These are phyloP conservation scores for Kurtzmaniella quercitrusa DNA, from an alignment of 1,139 yeast species.

Conservation along the genomic window DNA sequence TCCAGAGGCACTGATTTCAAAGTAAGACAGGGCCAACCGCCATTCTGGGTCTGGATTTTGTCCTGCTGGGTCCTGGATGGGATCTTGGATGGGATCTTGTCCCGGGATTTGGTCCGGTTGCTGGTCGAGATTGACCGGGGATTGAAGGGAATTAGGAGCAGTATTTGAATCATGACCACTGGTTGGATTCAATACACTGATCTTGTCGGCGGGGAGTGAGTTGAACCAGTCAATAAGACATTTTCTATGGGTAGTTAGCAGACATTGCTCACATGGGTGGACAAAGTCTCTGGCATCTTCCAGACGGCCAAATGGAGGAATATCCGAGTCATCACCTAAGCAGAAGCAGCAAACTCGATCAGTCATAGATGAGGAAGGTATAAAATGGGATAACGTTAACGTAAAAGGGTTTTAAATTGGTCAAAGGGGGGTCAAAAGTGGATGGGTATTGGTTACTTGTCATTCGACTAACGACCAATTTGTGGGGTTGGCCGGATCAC, in stretches of 20 bases:
- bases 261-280: constrained; percentile 40
- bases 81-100: background rate
- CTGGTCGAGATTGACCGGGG: too few relatives aligned
- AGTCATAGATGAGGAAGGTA: background rate
- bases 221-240: constrained; percentile 45
- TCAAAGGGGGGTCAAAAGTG: too few relatives aligned
- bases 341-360: constrained; percentile 34
- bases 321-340: constrained; percentile 35
- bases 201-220: constrained; percentile 29
- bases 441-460: too few relatives aligned
- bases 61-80: background rate
- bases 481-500: background rate
- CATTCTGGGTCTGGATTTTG: background rate
- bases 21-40: background rate
- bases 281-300: constrained; percentile 37
- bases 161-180: background rate
- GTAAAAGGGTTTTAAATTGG: too few relatives aligned
- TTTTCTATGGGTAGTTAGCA: constrained; percentile 34
- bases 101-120: background rate
- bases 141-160: background rate
- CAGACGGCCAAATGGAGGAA: constrained; percentile 40
- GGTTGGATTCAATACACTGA: constrained; percentile 21
- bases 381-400: background rate
- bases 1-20: background rate
- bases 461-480: background rate